Evolutionary conservation across 495 filamentous ascomycete species (phyloP).

Genomic region (Penicillium subrubescens): DNA sequence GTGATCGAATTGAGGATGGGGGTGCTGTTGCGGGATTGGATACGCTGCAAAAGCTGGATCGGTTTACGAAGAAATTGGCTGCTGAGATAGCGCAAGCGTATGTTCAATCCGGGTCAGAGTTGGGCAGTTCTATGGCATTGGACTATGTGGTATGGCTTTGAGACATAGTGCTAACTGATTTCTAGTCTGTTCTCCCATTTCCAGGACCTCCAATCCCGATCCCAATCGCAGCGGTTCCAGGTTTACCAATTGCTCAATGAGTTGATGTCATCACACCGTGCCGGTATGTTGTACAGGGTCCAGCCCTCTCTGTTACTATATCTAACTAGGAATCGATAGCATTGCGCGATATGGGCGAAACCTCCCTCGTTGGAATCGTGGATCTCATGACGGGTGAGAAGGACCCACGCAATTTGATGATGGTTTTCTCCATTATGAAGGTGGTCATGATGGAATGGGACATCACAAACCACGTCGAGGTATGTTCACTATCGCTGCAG

Average conservation of each 20-base stretch:
- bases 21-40: slow-evolving; percentile 53
- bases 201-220: slow-evolving; percentile 62
- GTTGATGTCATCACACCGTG: slow-evolving; percentile 65
- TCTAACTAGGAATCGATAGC: slow-evolving; percentile 35
- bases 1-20: slow-evolving; percentile 64
- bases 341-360: slow-evolving; percentile 56
- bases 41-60: slow-evolving; percentile 48
- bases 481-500: slow-evolving; percentile 27
- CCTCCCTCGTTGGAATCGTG: slow-evolving; percentile 64
- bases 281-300: slow-evolving; percentile 47
- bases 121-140: background rate
- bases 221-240: slow-evolving; percentile 62
- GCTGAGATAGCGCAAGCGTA: slow-evolving; percentile 52
- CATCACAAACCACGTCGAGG: slow-evolving; percentile 63
- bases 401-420: slow-evolving; percentile 76
- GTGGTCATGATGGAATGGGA: slow-evolving; percentile 77
- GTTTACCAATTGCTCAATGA: slow-evolving; percentile 65
- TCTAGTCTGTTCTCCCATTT: slow-evolving; percentile 52
- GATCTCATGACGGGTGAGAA: slow-evolving; percentile 75
- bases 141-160: slow-evolving; percentile 4
- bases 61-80: slow-evolving; percentile 52
- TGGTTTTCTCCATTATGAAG: slow-evolving; percentile 72
- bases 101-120: slow-evolving; percentile 20
- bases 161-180: slow-evolving; percentile 16
- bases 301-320: background rate